Evolutionary conservation across 2,329 filamentous ascomycete species (phyloP).

Genomic region (Aspergillus floridensis): DNA sequence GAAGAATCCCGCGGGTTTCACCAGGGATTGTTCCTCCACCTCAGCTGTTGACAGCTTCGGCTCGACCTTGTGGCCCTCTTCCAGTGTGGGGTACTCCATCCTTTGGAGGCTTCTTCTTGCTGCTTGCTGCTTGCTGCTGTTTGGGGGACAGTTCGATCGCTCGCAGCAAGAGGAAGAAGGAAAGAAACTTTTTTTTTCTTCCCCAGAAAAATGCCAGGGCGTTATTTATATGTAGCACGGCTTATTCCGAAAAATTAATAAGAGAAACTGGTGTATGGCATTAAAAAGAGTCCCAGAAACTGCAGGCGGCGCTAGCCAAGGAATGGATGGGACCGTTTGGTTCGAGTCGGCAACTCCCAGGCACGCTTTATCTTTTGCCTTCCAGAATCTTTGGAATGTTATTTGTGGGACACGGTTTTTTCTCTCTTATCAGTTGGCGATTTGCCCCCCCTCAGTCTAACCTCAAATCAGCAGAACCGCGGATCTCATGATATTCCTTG

Average conservation of each 20-base stretch:
- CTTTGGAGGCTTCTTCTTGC: background rate
- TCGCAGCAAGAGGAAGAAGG: background rate
- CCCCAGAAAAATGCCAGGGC: background rate
- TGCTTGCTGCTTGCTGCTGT: background rate
- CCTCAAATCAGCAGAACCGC: background rate
- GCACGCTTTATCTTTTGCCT: slow-evolving; percentile 1
- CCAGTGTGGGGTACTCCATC: slow-evolving; percentile 11
- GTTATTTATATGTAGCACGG: background rate
- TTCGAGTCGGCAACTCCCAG: background rate
- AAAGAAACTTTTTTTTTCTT: background rate
- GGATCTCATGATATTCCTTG: background rate
- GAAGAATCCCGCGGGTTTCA: slow-evolving; percentile 18
- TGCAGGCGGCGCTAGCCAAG: background rate
- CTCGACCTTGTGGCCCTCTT: slow-evolving; percentile 15
- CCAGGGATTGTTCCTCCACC: slow-evolving; percentile 14
- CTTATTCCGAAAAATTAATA: background rate
- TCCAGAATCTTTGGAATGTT: background rate
- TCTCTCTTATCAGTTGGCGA: background rate
- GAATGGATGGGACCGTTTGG: background rate
- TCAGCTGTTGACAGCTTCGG: slow-evolving; percentile 13
- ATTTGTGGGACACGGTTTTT: slow-evolving; percentile 6
- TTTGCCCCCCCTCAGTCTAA: background rate
- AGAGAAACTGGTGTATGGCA: background rate
- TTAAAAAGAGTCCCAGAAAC: background rate
- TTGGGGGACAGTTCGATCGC: background rate